Evolutionary conservation across 2,329 filamentous ascomycete species (phyloP), one percentile per base, ranked within the genome.

Genomic region (Fusarium citri): DNA sequence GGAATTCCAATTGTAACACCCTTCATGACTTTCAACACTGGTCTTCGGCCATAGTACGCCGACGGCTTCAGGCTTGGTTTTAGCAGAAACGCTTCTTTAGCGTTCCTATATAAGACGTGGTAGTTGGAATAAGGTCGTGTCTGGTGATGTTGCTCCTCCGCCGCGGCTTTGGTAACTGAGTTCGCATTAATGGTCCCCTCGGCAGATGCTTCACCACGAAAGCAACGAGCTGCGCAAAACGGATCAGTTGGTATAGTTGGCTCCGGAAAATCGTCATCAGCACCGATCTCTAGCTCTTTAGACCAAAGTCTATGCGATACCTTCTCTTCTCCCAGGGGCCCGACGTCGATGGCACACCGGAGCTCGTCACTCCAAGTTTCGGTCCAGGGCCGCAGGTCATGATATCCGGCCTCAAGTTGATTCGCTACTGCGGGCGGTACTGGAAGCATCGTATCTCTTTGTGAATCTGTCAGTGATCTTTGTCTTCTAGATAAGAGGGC

Each of bases 361-460:
- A 99, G 83, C 79, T 99, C 95, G 75, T 98, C 94, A 55, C 87
- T 87, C 94, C 96, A 99, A 2, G 95, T 97, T 73, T 96, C 89
- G 3, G 92, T 94, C 91, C 95, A 97, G 0, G 94, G 93, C 56
- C 90, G 90, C 53, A 98, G 83, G 75, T 97, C 93, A 59, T 91
- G 84, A 77, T 97, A 99, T 8, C 95, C 94, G n/a, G 90, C 87
- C 78, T 99, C 96, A 2, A 99, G 85, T 78, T 94, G 94, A 74
- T 98, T 99, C 11, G 96, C 94, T 34, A 98, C 91, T 18, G 89
- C 83, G 1, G 93, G 88, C 68, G 97, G 93, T 8, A 99, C 88
- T 0, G 96, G 96, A 62, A 93, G 84, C 94, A 98, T 97, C 2
- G 92, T 95, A 76, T 98, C 94, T 67, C 86, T 85, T 50, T 0